Conservation (phyloP, 23 red algal genomes). For the Gracilaria caudata region DNA sequence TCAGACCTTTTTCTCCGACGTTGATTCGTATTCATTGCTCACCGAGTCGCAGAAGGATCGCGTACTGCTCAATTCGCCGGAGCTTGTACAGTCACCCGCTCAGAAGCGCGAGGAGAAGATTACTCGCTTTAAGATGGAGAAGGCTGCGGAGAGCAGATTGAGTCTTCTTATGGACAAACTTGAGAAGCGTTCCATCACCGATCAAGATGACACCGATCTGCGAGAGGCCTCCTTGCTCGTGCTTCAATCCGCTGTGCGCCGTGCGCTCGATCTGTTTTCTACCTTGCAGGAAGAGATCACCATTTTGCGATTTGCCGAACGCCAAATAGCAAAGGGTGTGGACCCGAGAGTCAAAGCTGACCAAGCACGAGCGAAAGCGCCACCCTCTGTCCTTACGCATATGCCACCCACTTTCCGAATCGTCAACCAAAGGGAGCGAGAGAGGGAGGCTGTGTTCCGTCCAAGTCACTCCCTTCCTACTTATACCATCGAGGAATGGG, state of each 20-base stretch:
- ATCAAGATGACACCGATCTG: conserved; percentile 32
- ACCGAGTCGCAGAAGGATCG: conserved; percentile 18
- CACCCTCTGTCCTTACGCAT: conserved; percentile 2
- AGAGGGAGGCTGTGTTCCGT: conserved; percentile 62
- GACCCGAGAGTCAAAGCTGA: conserved; percentile 64
- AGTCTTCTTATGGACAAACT: conserved; percentile 38
- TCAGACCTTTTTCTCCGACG: conserved; percentile 37
- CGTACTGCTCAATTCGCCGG: conserved; percentile 32
- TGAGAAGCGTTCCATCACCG: background rate
- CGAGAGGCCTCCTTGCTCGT: conserved; percentile 35
- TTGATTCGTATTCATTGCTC: conserved; percentile 44
- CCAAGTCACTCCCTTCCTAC: conserved; percentile 76
- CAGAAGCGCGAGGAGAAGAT: conserved; percentile 69
- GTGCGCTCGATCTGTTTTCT: conserved; percentile 37
- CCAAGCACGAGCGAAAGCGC: conserved; percentile 34
- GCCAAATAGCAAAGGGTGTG: conserved; percentile 37
- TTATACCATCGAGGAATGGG: conserved; percentile 89
- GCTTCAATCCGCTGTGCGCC: conserved; percentile 45
- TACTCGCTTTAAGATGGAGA: conserved; percentile 58
- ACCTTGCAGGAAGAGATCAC: conserved; percentile 44
- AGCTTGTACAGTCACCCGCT: conserved; percentile 29
- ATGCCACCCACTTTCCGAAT: conserved; percentile 76
- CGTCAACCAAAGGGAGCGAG: conserved; percentile 46
- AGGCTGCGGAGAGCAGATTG: conserved; percentile 32
- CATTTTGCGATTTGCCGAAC: conserved; percentile 54